Evolutionary conservation across 208 protist species (phyloP).

Genomic region (Entamoeba dispar): DNA sequence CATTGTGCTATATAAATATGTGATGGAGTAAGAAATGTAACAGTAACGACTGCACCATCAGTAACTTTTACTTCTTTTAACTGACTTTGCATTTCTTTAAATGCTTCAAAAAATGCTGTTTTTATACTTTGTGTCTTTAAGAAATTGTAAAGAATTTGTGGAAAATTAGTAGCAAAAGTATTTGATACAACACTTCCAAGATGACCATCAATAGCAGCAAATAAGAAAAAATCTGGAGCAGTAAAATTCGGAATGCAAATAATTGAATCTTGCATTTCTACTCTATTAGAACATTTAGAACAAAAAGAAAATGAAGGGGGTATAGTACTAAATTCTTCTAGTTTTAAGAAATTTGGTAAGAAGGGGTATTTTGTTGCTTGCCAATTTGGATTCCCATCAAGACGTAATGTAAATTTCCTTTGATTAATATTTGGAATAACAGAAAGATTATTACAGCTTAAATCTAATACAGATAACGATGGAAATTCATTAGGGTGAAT

Average conservation of each 20-base stretch:
- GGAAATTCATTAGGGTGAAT: too few relatives aligned
- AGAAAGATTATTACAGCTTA: neutral
- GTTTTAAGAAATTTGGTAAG: neutral
- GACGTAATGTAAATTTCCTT: neutral
- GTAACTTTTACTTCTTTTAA: neutral
- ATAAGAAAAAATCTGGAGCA: neutral
- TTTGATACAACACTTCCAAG: neutral
- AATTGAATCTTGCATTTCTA: neutral
- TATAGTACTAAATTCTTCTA: neutral
- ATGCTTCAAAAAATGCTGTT: neutral
- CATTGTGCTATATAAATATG: neutral
- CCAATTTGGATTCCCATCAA: neutral
- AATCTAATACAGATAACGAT: too few relatives aligned
- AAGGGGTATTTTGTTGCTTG: neutral
- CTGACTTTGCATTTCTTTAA: neutral
- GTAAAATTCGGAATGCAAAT: neutral
- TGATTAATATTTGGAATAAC: neutral
- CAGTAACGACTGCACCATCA: neutral
- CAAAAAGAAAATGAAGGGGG: neutral
- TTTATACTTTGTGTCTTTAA: neutral
- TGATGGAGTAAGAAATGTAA: neutral
- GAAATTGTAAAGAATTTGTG: neutral
- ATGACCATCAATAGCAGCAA: neutral
- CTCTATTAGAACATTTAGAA: neutral
- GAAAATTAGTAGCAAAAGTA: neutral